phyloP scores from a whole-genome alignment of 2,329 filamentous ascomycete species.

The Fusarium equiseti region DNA sequence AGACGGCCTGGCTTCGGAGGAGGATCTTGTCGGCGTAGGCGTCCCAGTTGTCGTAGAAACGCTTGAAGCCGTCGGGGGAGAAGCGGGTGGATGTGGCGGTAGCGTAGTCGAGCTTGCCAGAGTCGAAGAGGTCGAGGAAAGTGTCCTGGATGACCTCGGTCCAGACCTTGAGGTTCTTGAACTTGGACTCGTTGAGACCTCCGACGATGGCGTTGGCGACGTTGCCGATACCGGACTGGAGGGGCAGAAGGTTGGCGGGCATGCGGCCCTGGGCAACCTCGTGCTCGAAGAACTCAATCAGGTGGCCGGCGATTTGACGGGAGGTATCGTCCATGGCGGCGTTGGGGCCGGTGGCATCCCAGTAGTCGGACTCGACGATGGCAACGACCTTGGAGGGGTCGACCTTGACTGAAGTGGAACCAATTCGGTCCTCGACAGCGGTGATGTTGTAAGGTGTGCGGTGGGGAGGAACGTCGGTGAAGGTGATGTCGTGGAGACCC shows the following conservation, averaged over 20 bases:
- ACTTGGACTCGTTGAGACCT: constrained; percentile 83
- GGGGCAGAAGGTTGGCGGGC: constrained; percentile 79
- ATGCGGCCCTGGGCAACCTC: constrained; percentile 84
- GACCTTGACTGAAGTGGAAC: constrained; percentile 82
- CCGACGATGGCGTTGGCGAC: constrained; percentile 93
- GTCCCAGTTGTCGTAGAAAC: constrained; percentile 90
- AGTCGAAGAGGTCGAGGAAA: constrained; percentile 93
- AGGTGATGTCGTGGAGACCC: constrained; percentile 90
- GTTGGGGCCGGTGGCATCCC: constrained; percentile 80
- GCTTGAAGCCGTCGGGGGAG: constrained; percentile 89
- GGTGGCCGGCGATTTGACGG: constrained; percentile 77
- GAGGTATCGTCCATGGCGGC: constrained; percentile 79
- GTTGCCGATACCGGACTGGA: constrained; percentile 92
- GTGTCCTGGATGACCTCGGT: constrained; percentile 94
- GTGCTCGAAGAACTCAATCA: constrained; percentile 87
- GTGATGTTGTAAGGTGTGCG: constrained; percentile 90
- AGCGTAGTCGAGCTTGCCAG: constrained; percentile 87
- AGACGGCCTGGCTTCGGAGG: constrained; percentile 87
- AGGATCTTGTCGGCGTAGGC: constrained; percentile 84
- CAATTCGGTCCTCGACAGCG: constrained; percentile 87
- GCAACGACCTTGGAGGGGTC: constrained; percentile 88
- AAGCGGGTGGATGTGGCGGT: constrained; percentile 92
- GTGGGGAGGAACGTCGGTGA: constrained; percentile 84
- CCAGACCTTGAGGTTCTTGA: constrained; percentile 91
- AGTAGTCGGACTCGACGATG: constrained; percentile 86